A percentile compares a stretch with the other conserved stretches of the same genome.
Conservation (phyloP, 2,329 filamentous ascomycete species). For the Didymella sp. region DNA sequence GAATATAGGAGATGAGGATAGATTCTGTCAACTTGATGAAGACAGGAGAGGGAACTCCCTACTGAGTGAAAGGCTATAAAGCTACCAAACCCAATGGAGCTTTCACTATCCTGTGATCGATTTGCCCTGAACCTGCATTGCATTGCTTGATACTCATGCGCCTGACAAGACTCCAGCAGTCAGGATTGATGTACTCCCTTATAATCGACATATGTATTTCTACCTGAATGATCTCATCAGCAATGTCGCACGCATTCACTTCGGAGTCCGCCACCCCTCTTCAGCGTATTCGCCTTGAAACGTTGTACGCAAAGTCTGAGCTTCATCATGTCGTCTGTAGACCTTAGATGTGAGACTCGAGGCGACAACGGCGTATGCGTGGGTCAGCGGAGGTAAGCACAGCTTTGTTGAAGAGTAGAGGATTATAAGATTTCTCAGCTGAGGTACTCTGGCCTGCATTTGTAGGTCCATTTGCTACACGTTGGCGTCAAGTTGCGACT, state of each 20-base stretch:
- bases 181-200: slow-evolving; percentile 20
- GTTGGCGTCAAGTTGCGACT: not conserved
- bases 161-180: slow-evolving; percentile 20
- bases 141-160: not conserved
- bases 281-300: slow-evolving; percentile 29
- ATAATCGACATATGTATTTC: slow-evolving; percentile 20
- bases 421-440: too few species aligned
- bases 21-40: not conserved
- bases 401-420: not conserved
- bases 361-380: not conserved
- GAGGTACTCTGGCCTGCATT: not conserved
- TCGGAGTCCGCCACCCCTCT: slow-evolving; percentile 1
- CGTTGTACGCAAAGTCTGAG: slow-evolving; percentile 45
- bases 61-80: not conserved
- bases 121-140: not conserved
- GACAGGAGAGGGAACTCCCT: not conserved
- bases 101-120: not conserved
- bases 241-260: not conserved
- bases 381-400: not conserved
- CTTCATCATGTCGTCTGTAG: slow-evolving; percentile 25
- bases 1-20: not conserved
- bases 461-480: not conserved
- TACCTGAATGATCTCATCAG: slow-evolving; percentile 16
- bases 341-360: too few species aligned
- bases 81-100: not conserved